Conservation (phyloP, 352 stramenopile genomes). For the Plasmopara halstedii region DNA sequence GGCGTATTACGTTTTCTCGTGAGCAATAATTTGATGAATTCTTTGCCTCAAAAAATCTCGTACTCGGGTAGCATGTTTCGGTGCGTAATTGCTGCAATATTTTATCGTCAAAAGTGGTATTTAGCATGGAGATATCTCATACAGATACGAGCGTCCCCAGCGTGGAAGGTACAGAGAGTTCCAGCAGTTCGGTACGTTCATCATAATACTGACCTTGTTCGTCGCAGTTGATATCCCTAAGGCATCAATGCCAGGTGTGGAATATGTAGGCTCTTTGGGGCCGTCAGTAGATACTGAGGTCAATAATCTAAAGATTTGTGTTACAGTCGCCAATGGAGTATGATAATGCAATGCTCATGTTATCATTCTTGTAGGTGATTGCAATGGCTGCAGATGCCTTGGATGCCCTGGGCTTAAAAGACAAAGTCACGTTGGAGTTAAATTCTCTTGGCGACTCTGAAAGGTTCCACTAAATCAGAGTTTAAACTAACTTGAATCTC, state of each 20-base stretch:
- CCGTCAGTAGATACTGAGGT: constrained; percentile 78
- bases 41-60: constrained; percentile 71
- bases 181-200: constrained; percentile 70
- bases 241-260: constrained; percentile 35
- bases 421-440: constrained; percentile 63
- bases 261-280: constrained; percentile 74
- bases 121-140: background rate
- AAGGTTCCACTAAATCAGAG: constrained; percentile 32
- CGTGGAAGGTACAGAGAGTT: constrained; percentile 83
- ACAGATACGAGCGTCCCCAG: constrained; percentile 81
- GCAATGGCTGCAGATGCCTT: constrained; percentile 64
- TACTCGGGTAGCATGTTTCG: constrained; percentile 86
- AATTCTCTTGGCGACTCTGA: constrained; percentile 78
- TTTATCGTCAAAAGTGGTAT: background rate
- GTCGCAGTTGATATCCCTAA: background rate
- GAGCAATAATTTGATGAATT: constrained; percentile 69
- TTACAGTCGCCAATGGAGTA: background rate
- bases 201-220: background rate
- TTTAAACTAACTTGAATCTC: background rate
- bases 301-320: background rate
- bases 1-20: constrained; percentile 71
- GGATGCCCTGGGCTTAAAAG: constrained; percentile 38
- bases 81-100: constrained; percentile 20
- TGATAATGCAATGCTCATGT: background rate
- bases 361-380: constrained; percentile 43